Conservation (phyloP, 345 rosid species). For the Arabis alpina region DNA sequence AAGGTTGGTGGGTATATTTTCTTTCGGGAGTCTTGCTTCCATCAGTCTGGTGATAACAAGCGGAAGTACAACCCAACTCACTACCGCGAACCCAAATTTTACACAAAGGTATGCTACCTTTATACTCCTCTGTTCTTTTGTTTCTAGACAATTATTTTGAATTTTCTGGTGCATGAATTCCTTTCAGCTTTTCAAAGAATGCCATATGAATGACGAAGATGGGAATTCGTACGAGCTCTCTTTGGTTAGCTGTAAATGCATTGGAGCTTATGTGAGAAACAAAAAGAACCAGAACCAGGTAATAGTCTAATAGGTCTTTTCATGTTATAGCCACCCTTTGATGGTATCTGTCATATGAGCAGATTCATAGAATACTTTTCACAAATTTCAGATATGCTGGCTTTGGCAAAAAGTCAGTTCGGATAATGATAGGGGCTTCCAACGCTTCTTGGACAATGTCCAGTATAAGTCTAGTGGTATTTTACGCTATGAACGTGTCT, state of each 20-base stretch:
- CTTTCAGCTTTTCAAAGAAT: slow-evolving; percentile 82
- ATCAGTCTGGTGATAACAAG: slow-evolving; percentile 91
- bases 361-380: slow-evolving; percentile 23
- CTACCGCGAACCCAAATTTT: slow-evolving; percentile 95
- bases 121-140: slow-evolving; percentile 6
- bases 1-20: slow-evolving; percentile 87
- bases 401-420: slow-evolving; percentile 81
- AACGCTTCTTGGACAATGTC: slow-evolving; percentile 90
- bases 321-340: slow-evolving; percentile 22
- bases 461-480: slow-evolving; percentile 88
- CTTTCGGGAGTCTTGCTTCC: slow-evolving; percentile 96
- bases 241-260: slow-evolving; percentile 83
- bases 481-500: slow-evolving; percentile 88
- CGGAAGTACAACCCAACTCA: slow-evolving; percentile 87
- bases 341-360: slow-evolving; percentile 19
- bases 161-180: slow-evolving; percentile 5
- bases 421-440: slow-evolving; percentile 86
- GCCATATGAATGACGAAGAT: slow-evolving; percentile 52
- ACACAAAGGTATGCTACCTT: slow-evolving; percentile 69
- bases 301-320: slow-evolving; percentile 34
- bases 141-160: slow-evolving; percentile 5
- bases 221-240: slow-evolving; percentile 84
- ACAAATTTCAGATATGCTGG: slow-evolving; percentile 89
- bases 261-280: slow-evolving; percentile 94
- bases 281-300: slow-evolving; percentile 98